These are phyloP conservation scores for Setomelanomma holmii DNA, from an alignment of 2,329 filamentous ascomycete genomes.

Conservation along the genomic window DNA sequence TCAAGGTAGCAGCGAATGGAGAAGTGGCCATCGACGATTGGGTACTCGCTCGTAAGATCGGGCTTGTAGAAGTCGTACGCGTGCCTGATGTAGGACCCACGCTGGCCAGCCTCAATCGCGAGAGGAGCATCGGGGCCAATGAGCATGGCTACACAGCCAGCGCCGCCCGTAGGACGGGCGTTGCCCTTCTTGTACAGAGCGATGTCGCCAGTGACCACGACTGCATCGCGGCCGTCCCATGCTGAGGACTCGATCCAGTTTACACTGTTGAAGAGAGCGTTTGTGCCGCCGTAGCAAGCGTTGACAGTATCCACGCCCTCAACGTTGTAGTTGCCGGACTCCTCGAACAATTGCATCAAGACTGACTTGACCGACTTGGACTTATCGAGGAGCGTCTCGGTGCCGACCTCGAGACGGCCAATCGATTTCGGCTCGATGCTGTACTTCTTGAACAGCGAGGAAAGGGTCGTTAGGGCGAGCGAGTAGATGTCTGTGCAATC, in stretches of 20 bases:
- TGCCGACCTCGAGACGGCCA: conserved; percentile 61
- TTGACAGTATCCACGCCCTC: conserved; percentile 63
- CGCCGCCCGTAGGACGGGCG: conserved; percentile 60
- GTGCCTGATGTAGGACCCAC: conserved; percentile 60
- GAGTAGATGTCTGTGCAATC: conserved; percentile 59
- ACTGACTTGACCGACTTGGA: conserved; percentile 63
- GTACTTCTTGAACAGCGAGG: conserved; percentile 61
- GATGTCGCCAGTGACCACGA: conserved; percentile 62
- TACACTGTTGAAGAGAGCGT: conserved; percentile 61
- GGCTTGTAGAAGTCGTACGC: conserved; percentile 65
- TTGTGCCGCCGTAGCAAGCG: conserved; percentile 63
- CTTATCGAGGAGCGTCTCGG: conserved; percentile 63
- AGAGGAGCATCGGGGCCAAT: conserved; percentile 60
- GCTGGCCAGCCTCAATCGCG: conserved; percentile 58
- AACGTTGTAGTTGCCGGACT: conserved; percentile 61
- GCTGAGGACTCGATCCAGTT: conserved; percentile 63
- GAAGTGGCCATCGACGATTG: conserved; percentile 61
- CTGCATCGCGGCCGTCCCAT: conserved; percentile 61
- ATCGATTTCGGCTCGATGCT: conserved; percentile 59
- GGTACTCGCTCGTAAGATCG: conserved; percentile 61
- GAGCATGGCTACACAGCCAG: conserved; percentile 62
- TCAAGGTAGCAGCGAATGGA: conserved; percentile 62
- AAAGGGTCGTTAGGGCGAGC: conserved; percentile 59
- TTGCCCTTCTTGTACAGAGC: conserved; percentile 63
- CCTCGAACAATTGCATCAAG: conserved; percentile 60